phyloP scores from a whole-genome alignment of 1,284 basidiomycete species.

The Phylloboletellus chloephorus region DNA sequence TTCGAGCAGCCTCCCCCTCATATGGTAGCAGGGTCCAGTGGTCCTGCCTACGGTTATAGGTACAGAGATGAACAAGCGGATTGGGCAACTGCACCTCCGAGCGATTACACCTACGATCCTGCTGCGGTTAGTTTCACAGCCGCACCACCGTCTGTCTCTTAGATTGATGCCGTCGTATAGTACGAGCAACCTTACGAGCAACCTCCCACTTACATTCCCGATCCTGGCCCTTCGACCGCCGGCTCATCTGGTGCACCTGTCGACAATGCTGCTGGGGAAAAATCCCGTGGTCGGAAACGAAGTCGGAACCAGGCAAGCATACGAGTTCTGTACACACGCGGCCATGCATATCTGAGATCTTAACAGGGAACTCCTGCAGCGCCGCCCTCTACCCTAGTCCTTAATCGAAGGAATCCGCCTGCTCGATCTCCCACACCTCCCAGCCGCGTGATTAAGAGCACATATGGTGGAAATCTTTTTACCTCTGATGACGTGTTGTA shows the following conservation, averaged over 20 bases:
- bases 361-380: constrained; percentile 52
- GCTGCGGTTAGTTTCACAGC: constrained; percentile 34
- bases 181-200: constrained; percentile 43
- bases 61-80: constrained; percentile 52
- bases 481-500: constrained; percentile 74
- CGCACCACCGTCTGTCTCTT: constrained; percentile 1
- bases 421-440: constrained; percentile 79
- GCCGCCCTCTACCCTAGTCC: constrained; percentile 57
- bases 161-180: constrained; percentile 21
- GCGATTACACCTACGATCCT: constrained; percentile 52
- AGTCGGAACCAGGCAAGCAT: constrained; percentile 47
- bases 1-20: constrained; percentile 43
- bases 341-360: constrained; percentile 10
- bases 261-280: constrained; percentile 32
- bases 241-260: constrained; percentile 26
- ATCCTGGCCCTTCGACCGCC: constrained; percentile 41
- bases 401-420: constrained; percentile 54
- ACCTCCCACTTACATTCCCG: constrained; percentile 44
- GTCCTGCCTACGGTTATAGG: constrained; percentile 48
- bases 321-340: background rate
- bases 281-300: constrained; percentile 57
- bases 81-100: constrained; percentile 42
- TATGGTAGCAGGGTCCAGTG: constrained; percentile 39
- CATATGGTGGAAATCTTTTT: constrained; percentile 78
- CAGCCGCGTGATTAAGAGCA: constrained; percentile 74